Conservation (phyloP, 2,329 filamentous ascomycete genomes). For the Moelleriella libera region DNA sequence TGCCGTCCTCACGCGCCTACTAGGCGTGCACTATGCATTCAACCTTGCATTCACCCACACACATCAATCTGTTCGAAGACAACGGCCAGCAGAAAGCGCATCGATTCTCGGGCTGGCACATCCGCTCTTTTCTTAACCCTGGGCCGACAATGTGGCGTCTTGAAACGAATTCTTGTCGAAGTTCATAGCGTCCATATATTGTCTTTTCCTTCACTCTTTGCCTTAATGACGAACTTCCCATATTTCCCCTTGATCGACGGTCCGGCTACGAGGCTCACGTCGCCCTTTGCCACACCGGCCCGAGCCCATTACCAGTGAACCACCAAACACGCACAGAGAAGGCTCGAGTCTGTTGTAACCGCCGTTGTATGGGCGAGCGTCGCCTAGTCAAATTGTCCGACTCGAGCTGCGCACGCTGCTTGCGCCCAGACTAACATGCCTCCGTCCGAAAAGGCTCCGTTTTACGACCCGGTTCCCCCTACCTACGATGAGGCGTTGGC, state of each 20-base stretch:
- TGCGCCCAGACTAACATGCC: constrained; percentile 11
- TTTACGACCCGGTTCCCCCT: constrained; percentile 28
- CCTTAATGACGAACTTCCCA: background rate
- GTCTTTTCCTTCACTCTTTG: background rate
- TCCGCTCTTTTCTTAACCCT: background rate
- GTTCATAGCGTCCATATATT: background rate
- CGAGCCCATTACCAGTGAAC: too few relatives aligned
- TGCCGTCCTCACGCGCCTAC: too few relatives aligned
- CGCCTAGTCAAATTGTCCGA: background rate
- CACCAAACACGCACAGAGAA: too few relatives aligned
- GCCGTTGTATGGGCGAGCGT: background rate
- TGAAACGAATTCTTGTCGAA: background rate
- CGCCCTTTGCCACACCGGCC: too few relatives aligned
- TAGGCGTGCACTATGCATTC: background rate
- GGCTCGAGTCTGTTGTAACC: background rate
- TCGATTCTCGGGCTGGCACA: background rate
- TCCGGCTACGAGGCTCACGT: background rate
- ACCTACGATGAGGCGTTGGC: constrained; percentile 28
- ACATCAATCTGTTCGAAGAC: background rate
- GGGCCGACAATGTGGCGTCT: background rate
- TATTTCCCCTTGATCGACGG: background rate
- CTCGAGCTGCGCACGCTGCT: background rate
- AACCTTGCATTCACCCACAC: background rate
- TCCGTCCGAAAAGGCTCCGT: constrained; percentile 23
- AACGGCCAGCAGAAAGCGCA: background rate